Conservation (phyloP, 2,329 filamentous ascomycete genomes). For the Simplicillium aogashimaense region DNA sequence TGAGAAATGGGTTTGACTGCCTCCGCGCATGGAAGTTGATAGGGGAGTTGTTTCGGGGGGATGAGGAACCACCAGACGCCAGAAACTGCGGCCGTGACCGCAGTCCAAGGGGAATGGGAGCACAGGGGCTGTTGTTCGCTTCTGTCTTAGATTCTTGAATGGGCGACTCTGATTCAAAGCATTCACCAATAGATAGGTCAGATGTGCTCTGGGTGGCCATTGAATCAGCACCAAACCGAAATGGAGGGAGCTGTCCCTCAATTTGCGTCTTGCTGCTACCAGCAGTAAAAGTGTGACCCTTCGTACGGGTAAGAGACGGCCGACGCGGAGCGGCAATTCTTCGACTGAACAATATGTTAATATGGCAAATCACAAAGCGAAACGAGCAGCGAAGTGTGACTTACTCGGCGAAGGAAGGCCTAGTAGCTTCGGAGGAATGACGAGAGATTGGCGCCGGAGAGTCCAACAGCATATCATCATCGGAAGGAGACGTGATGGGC, state of each 20-base stretch:
- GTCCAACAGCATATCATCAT: constrained; percentile 43
- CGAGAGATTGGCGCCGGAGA: constrained; percentile 42
- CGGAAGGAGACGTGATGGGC: constrained; percentile 40
- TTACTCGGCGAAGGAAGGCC: constrained; percentile 39
- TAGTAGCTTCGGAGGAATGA: constrained; percentile 39
- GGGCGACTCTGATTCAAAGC: constrained; percentile 66
- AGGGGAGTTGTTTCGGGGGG: constrained; percentile 65
- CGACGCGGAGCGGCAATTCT: constrained; percentile 60
- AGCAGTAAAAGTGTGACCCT: constrained; percentile 61
- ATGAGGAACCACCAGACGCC: constrained; percentile 38
- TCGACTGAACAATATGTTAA: constrained; percentile 36
- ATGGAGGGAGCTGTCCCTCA: constrained; percentile 60
- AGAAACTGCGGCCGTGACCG: constrained; percentile 58
- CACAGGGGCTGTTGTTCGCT: constrained; percentile 49
- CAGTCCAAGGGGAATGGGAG: constrained; percentile 45
- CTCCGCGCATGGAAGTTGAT: constrained; percentile 62
- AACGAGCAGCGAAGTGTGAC: constrained; percentile 16
- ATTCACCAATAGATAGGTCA: constrained; percentile 62
- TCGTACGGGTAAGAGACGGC: constrained; percentile 65
- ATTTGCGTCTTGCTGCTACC: constrained; percentile 49
- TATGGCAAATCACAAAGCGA: constrained; percentile 9
- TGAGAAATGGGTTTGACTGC: constrained; percentile 58
- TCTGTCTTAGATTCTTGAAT: constrained; percentile 57
- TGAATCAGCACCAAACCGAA: constrained; percentile 55
- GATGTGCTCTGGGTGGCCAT: constrained; percentile 17